These are phyloP conservation scores for Anethum foeniculum DNA, from an alignment of 140 eudicot species.

Conservation along the genomic window DNA sequence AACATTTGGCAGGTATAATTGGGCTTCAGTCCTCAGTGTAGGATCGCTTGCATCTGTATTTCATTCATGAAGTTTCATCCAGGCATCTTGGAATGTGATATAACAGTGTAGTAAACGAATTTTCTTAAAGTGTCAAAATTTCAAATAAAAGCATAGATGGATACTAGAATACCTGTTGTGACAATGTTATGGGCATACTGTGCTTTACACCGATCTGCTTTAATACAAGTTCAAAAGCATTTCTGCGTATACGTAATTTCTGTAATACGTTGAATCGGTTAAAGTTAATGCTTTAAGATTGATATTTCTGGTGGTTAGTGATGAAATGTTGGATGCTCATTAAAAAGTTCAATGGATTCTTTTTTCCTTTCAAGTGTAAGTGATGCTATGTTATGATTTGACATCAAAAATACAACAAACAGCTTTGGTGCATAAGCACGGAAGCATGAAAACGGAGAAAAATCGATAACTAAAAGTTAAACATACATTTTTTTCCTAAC, in stretches of 20 bases:
- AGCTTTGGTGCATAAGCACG: too few relatives aligned
- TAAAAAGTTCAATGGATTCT: too few relatives aligned
- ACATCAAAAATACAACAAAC: too few relatives aligned
- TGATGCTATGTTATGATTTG: too few relatives aligned
- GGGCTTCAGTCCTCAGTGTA: slow-evolving; percentile 87
- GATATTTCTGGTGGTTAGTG: background rate
- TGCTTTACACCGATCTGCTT: background rate
- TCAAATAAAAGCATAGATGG: background rate
- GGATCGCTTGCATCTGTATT: background rate
- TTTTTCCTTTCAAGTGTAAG: too few relatives aligned
- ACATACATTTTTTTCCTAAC: too few relatives aligned
- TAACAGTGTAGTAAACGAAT: background rate
- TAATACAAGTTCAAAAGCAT: background rate
- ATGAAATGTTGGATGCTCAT: too few relatives aligned
- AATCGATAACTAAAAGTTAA: too few relatives aligned
- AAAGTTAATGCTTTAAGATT: background rate
- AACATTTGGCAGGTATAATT: slow-evolving; percentile 56
- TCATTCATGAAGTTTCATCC: background rate
- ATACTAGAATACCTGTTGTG: background rate
- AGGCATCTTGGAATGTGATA: background rate
- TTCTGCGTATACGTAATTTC: background rate
- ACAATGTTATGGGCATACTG: background rate
- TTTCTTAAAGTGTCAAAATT: too few relatives aligned
- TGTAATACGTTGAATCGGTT: background rate
- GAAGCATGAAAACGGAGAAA: too few relatives aligned